Base-by-base conservation (phyloP, 768 basidiomycete species). In the Pleurotus djamor region DNA sequence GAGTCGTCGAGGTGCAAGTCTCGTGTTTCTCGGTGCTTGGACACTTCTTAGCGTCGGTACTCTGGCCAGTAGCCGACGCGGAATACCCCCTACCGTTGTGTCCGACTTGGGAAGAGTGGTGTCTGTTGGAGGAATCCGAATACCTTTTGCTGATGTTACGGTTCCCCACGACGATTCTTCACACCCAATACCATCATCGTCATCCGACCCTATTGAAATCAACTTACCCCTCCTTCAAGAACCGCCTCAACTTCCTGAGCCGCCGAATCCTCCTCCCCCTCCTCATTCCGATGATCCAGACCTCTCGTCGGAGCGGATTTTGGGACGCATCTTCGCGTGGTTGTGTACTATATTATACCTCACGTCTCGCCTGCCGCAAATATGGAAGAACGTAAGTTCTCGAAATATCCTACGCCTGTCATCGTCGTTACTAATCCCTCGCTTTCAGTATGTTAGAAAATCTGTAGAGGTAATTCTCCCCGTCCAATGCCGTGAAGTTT, bases 311-410 rank as follows among this genome's bases (percentile, higher is more conserved):
- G 83, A 94, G 66, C 88, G 84, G 50, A 68, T 94, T 28, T 74
- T 98, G 51, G 97, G 97, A 1, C 88, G 97, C 2, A 84, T 94
- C 57, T 94, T 91, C 57, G 96, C 97, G 7, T 99, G 97, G 97
- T 68, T 89, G 16, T 98, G 96, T 69, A 94, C 96, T 1, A 91
- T 87, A 0, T 76, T 98, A 13, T 99, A 99, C 72, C 76, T 99
- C 37, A 98, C 96, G 3, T 92, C 91, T 3, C 85, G 97, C 60
- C 73, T 99, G 66, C 97, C 97, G 17, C 97, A 99, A 72, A 97
- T 99, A 63, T 98, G 97, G 97, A 96, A 96, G 74, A 98, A 98
- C 68, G 96, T 97, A 71, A 70, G 94, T 38, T 13, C 28, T 37
- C 52, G 21, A 28, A 28, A 28, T 28, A 3, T 47, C 34, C 17